phyloP scores from a whole-genome alignment of 2,329 filamentous ascomycete species.

The Verticillium nubilum region DNA sequence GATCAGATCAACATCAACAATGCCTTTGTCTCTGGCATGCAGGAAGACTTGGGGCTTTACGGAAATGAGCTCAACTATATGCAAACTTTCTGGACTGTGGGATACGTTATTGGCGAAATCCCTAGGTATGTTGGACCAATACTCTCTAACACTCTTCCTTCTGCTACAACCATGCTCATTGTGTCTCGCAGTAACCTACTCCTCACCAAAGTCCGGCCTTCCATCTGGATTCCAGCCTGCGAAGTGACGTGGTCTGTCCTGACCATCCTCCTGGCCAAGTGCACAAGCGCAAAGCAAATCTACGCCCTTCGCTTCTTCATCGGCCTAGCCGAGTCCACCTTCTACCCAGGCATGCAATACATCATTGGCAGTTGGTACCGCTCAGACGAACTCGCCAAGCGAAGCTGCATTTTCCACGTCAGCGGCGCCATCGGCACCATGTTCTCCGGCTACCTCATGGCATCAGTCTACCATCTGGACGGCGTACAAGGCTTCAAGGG shows the following conservation, averaged over 20 bases:
- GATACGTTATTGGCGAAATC: conserved; percentile 19
- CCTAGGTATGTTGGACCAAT: conserved; percentile 10
- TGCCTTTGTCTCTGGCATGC: conserved; percentile 24
- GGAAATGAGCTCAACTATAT: conserved; percentile 22
- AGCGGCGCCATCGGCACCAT: conserved; percentile 16
- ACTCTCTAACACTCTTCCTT: not conserved
- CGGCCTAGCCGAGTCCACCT: conserved; percentile 20
- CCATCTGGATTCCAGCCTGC: conserved; percentile 22
- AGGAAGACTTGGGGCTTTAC: conserved; percentile 17
- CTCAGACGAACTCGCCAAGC: conserved; percentile 20
- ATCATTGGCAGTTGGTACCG: conserved; percentile 25
- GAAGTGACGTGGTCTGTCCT: conserved; percentile 24
- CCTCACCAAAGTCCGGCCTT: conserved; percentile 23
- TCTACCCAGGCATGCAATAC: conserved; percentile 17
- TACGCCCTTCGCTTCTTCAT: conserved; percentile 23
- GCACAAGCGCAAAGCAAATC: conserved; percentile 25
- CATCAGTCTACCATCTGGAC: conserved; percentile 28
- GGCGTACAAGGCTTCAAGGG: conserved; percentile 33
- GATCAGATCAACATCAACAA: conserved; percentile 27
- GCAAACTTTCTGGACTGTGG: conserved; percentile 19
- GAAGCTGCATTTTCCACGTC: conserved; percentile 21
- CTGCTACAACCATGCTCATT: conserved; percentile 6
- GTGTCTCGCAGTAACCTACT: conserved; percentile 21
- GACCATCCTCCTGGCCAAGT: conserved; percentile 25
- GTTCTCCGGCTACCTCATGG: conserved; percentile 28